A percentile compares a stretch with the other conserved stretches of the same genome.
Conservation (phyloP, 495 filamentous ascomycete genomes). For the Durotheca rogersii region DNA sequence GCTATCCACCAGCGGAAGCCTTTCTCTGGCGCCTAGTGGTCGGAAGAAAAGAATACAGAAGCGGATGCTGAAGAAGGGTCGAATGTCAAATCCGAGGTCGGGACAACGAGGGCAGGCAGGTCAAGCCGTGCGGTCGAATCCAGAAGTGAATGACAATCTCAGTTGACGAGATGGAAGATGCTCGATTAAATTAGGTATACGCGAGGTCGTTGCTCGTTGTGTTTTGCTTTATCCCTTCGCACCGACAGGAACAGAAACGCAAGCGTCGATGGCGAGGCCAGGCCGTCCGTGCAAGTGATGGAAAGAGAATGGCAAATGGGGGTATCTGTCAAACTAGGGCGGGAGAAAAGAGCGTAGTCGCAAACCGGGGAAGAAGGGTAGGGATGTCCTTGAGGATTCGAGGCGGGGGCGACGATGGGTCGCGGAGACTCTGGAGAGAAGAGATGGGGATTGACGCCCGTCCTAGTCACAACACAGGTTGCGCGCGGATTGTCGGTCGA, state of each 20-base stretch:
- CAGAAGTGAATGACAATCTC: conserved; percentile 30
- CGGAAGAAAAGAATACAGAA: conserved; percentile 27
- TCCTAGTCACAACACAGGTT: conserved; percentile 17
- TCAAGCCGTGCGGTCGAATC: conserved; percentile 23
- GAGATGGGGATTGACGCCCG: conserved; percentile 8
- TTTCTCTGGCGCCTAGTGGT: conserved; percentile 28
- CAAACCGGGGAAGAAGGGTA: conserved; percentile 12
- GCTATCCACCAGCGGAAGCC: conserved; percentile 6
- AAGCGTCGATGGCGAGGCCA: conserved; percentile 22
- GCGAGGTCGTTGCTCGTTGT: conserved; percentile 19
- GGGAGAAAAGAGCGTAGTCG: conserved; percentile 28
- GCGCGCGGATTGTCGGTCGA: conserved; percentile 24
- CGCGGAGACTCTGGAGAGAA: conserved; percentile 1
- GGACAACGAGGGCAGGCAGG: conserved; percentile 11
- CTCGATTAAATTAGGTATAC: conserved; percentile 35
- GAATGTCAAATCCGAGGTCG: conserved; percentile 51
- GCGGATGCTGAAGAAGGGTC: conserved; percentile 20
- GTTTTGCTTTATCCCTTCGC: not conserved
- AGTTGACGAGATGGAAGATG: conserved; percentile 12
- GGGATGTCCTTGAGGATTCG: conserved; percentile 1
- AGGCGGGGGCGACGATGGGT: conserved; percentile 3
- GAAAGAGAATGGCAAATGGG: conserved; percentile 20
- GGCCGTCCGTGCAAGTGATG: conserved; percentile 17
- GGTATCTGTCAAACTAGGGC: conserved; percentile 23
- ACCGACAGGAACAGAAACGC: conserved; percentile 23